phyloP scores from a whole-genome alignment of 2,329 filamentous ascomycete species.

The Pleoardoris graminearum region DNA sequence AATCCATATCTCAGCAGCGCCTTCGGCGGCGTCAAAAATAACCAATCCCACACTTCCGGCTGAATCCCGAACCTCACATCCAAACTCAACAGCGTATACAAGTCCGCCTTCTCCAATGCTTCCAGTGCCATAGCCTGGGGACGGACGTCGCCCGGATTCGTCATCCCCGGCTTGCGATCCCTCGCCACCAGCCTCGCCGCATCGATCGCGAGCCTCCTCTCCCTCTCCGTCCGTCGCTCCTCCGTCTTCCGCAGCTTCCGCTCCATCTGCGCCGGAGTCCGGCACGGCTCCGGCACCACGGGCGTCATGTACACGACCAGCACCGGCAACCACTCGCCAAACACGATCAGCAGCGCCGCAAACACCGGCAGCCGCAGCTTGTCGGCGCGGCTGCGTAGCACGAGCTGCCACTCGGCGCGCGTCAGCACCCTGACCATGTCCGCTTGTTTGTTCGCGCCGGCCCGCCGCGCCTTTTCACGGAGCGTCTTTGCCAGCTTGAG shows the following conservation, averaged over 20 bases:
- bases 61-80: constrained; percentile 30
- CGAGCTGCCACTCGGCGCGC: constrained; percentile 71
- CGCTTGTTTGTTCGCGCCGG: neutral
- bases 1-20: constrained; percentile 61
- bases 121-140: constrained; percentile 8
- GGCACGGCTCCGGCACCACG: constrained; percentile 78
- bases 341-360: constrained; percentile 71
- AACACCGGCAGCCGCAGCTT: constrained; percentile 79
- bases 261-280: constrained; percentile 76
- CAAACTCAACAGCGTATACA: constrained; percentile 25
- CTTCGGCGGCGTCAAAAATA: constrained; percentile 48
- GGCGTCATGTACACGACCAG: constrained; percentile 72
- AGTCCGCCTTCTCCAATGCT: constrained; percentile 13
- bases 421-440: constrained; percentile 47
- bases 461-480: constrained; percentile 44
- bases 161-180: constrained; percentile 13
- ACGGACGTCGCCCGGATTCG: neutral
- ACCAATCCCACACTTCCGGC: constrained; percentile 42
- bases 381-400: constrained; percentile 71
- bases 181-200: constrained; percentile 20
- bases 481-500: constrained; percentile 50
- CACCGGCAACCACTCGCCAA: constrained; percentile 85
- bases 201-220: constrained; percentile 19
- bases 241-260: constrained; percentile 60
- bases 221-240: constrained; percentile 26